Evolutionary conservation across 1,284 basidiomycete species (phyloP).

Genomic region (Wallemia hederae): DNA sequence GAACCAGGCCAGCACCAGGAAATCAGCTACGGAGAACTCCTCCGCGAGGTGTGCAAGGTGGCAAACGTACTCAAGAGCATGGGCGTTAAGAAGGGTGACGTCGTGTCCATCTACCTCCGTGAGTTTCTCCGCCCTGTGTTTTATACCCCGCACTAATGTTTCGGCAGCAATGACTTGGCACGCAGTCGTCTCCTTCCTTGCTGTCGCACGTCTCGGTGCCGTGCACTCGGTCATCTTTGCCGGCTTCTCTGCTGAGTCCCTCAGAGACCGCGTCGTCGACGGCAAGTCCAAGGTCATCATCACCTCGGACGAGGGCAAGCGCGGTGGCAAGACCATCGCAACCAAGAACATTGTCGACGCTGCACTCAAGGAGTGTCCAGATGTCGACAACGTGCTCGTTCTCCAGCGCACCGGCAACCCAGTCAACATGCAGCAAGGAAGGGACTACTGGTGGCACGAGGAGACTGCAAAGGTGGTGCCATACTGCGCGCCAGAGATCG

Average conservation of each 20-base stretch:
- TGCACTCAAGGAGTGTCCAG: conserved; percentile 55
- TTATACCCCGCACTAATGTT: background rate
- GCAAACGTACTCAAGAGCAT: conserved; percentile 75
- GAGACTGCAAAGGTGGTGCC: conserved; percentile 52
- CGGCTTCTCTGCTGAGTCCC: conserved; percentile 86
- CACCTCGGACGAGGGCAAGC: conserved; percentile 77
- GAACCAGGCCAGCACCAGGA: conserved; percentile 55
- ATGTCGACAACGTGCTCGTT: conserved; percentile 72
- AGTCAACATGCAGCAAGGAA: conserved; percentile 51
- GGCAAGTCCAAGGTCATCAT: conserved; percentile 71
- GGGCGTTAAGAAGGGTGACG: conserved; percentile 88
- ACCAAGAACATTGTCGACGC: conserved; percentile 39
- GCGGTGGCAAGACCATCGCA: conserved; percentile 81
- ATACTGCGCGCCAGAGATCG: conserved; percentile 64
- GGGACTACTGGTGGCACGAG: conserved; percentile 95
- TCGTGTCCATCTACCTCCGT: conserved; percentile 46
- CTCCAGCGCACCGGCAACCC: conserved; percentile 60
- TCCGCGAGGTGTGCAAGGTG: conserved; percentile 60
- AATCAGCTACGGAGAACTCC: conserved; percentile 55
- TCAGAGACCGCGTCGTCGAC: conserved; percentile 75
- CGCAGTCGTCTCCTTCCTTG: conserved; percentile 78
- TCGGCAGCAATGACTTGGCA: conserved; percentile 62
- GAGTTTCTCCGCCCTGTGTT: background rate
- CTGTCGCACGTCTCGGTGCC: conserved; percentile 87
- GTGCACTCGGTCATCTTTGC: conserved; percentile 98